A percentile compares a stretch with the other conserved stretches of the same genome.
Evolutionary conservation across 345 rosid genomes (phyloP).

Genomic region (Citrus hindsii): DNA sequence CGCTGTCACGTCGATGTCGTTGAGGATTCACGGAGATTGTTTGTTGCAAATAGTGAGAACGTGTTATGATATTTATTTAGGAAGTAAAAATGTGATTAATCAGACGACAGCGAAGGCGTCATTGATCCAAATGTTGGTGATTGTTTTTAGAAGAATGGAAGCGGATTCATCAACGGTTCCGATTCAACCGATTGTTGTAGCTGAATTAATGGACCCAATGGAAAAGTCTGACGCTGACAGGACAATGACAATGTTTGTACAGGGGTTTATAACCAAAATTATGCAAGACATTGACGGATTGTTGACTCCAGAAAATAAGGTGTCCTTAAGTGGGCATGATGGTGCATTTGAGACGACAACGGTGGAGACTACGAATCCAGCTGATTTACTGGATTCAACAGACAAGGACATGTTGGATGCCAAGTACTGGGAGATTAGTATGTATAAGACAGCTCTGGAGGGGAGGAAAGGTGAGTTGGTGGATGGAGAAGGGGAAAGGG

Average conservation of each 20-base stretch:
- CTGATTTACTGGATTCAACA: conserved; percentile 63
- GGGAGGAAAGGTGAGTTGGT: conserved; percentile 98
- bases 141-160: conserved; percentile 97
- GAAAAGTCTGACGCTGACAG: conserved; percentile 84
- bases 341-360: conserved; percentile 65
- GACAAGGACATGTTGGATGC: conserved; percentile 99
- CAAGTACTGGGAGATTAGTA: conserved; percentile 99
- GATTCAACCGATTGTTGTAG: conserved; percentile 96
- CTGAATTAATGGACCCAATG: conserved; percentile 87
- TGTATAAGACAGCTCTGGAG: conserved; percentile 97
- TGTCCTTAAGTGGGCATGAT: conserved; percentile 45
- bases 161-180: conserved; percentile 95
- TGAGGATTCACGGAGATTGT: conserved; percentile 92
- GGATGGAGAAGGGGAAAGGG: conserved; percentile 87
- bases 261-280: conserved; percentile 66
- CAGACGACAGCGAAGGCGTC: conserved; percentile 98
- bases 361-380: conserved; percentile 59
- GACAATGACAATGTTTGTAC: conserved; percentile 79
- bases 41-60: conserved; percentile 87
- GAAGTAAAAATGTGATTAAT: conserved; percentile 84
- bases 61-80: conserved; percentile 90
- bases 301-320: conserved; percentile 48
- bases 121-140: conserved; percentile 91
- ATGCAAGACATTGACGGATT: conserved; percentile 58
- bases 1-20: conserved; percentile 80